phyloP scores from a whole-genome alignment of 2,329 filamentous ascomycete species.

The Rutstroemia sp. region DNA sequence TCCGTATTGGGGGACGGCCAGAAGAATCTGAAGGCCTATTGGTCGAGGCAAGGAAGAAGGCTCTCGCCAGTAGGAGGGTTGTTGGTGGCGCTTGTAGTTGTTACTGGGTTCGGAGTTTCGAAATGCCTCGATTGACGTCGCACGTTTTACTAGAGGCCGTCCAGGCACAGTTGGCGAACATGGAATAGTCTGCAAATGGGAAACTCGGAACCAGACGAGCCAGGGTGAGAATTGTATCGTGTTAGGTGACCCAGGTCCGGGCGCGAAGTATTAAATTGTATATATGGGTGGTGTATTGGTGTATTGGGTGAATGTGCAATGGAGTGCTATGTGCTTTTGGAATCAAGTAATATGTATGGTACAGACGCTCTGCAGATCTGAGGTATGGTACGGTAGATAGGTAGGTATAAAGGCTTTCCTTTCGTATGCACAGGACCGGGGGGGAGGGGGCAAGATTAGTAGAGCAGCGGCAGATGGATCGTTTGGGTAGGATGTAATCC shows the following conservation, averaged over 20 bases:
- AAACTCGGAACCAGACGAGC: slow-evolving; percentile 1
- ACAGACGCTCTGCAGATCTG: not conserved
- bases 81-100: slow-evolving; percentile 15
- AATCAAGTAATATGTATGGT: not conserved
- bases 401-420: too few species aligned
- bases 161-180: slow-evolving; percentile 17
- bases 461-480: too few species aligned
- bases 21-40: slow-evolving; percentile 15
- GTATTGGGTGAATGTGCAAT: not conserved
- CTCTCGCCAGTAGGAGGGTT: slow-evolving; percentile 5
- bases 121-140: slow-evolving; percentile 26
- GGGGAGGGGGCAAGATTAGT: too few species aligned
- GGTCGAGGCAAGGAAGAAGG: slow-evolving; percentile 11
- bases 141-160: slow-evolving; percentile 19
- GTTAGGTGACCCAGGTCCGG: not conserved
- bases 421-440: too few species aligned
- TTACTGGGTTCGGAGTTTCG: slow-evolving; percentile 23
- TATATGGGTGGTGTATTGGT: not conserved
- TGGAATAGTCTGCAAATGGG: slow-evolving; percentile 5
- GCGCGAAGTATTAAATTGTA: slow-evolving; percentile 1
- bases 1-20: slow-evolving; percentile 17
- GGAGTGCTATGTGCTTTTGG: not conserved
- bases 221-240: slow-evolving; percentile 6
- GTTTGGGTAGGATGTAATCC: too few species aligned
- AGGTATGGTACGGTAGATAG: too few species aligned